A percentile compares a stretch with the other conserved stretches of the same genome.
Conservation (phyloP, 331 rosid species). For the Rhamnella rubrinervis region DNA sequence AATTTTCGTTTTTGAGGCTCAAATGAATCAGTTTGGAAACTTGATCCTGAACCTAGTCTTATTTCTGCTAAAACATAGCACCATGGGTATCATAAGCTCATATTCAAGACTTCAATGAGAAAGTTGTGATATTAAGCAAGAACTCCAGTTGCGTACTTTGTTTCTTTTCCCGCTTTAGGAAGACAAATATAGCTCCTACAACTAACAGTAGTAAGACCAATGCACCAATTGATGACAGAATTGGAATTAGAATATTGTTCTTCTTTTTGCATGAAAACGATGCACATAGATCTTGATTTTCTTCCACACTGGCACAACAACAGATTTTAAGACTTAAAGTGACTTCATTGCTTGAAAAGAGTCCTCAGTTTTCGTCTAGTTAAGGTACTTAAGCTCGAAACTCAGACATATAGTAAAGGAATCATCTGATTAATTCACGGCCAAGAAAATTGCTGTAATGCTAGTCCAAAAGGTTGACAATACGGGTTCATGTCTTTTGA, state of each 20-base stretch:
- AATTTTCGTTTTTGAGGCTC: neutral
- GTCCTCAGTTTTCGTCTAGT: neutral
- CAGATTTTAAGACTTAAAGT: neutral
- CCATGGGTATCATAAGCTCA: neutral
- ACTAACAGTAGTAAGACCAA: neutral
- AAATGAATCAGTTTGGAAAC: neutral
- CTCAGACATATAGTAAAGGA: too few relatives aligned
- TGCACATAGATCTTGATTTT: slow-evolving; percentile 5
- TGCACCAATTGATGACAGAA: neutral
- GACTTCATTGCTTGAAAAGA: neutral
- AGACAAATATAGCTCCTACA: neutral
- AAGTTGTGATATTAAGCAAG: neutral
- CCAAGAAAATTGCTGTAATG: too few relatives aligned
- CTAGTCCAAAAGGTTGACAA: too few relatives aligned
- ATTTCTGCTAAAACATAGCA: neutral
- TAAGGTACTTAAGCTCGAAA: neutral
- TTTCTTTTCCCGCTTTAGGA: neutral
- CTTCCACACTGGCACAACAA: neutral
- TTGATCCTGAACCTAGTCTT: neutral
- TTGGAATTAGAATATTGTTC: slow-evolving; percentile 1
- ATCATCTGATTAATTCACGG: too few relatives aligned
- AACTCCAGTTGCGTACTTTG: neutral
- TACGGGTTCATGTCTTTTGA: too few relatives aligned
- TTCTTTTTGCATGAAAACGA: slow-evolving; percentile 14
- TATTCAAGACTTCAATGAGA: neutral